A percentile compares a stretch with the other conserved stretches of the same genome.
Evolutionary conservation across 2,329 filamentous ascomycete genomes (phyloP).

Genomic region (Cercospora berteroae): DNA sequence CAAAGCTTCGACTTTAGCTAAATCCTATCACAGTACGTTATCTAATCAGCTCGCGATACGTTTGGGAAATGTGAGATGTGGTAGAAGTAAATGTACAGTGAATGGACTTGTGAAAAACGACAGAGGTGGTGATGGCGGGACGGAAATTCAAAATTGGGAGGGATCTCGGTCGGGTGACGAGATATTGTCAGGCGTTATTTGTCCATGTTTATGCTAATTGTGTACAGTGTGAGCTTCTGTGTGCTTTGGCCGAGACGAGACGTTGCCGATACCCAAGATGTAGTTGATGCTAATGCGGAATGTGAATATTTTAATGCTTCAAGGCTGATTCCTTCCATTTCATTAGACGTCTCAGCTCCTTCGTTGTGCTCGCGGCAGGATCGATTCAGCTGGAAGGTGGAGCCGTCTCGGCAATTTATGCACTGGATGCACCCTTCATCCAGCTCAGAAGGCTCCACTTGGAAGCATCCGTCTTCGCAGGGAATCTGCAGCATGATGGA

Average conservation of each 20-base stretch:
- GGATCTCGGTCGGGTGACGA: background rate
- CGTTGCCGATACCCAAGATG: conserved; percentile 4
- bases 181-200: background rate
- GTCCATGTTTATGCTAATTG: conserved; percentile 1
- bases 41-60: conserved; percentile 10
- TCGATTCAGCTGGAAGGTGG: background rate
- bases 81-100: background rate
- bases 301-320: background rate
- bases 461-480: background rate
- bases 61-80: background rate
- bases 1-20: conserved; percentile 2
- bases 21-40: conserved; percentile 23
- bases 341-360: background rate
- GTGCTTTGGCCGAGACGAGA: conserved; percentile 1
- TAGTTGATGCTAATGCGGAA: background rate
- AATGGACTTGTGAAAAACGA: conserved; percentile 1
- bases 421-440: background rate
- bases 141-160: background rate
- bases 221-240: conserved; percentile 6
- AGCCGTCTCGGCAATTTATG: background rate
- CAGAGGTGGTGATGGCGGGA: background rate
- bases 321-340: background rate
- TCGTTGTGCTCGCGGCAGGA: background rate
- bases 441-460: background rate
- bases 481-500: background rate